Percentiles rank a stretch among this genome's conserved stretches.
Conservation (phyloP, 495 filamentous ascomycete species). For the Letharia lupina region DNA sequence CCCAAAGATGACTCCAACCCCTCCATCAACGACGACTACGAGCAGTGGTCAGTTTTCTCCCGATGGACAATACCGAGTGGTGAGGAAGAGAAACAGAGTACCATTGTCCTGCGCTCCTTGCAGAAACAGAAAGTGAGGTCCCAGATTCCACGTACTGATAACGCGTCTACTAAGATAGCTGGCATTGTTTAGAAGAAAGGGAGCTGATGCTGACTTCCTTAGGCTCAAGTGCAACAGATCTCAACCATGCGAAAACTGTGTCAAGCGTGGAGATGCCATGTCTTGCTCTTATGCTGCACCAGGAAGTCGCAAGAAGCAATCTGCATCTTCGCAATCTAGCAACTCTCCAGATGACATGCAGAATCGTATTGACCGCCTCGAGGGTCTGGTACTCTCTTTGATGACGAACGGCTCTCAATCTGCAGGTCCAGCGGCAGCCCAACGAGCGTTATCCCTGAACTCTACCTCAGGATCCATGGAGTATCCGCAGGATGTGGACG, state of each 20-base stretch:
- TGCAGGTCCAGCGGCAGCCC: conserved; percentile 53
- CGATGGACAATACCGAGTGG: conserved; percentile 77
- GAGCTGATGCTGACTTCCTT: conserved; percentile 21
- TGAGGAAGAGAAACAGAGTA: conserved; percentile 89
- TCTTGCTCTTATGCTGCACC: conserved; percentile 88
- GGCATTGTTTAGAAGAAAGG: background rate
- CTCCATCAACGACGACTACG: conserved; percentile 77
- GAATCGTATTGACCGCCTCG: conserved; percentile 92
- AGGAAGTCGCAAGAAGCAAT: conserved; percentile 66
- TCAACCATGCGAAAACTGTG: conserved; percentile 91
- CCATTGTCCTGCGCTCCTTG: conserved; percentile 93
- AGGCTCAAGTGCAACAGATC: conserved; percentile 91
- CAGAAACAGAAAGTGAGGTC: conserved; percentile 81
- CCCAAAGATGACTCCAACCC: conserved; percentile 70
- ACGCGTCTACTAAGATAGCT: conserved; percentile 2
- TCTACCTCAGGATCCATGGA: conserved; percentile 44
- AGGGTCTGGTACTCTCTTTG: conserved; percentile 87
- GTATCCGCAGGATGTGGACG: conserved; percentile 43
- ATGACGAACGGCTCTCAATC: conserved; percentile 83
- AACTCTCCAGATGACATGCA: conserved; percentile 92
- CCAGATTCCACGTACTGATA: conserved; percentile 24
- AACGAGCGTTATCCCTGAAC: conserved; percentile 55
- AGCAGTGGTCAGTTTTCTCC: conserved; percentile 69
- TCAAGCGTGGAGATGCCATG: conserved; percentile 73
- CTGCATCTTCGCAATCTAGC: conserved; percentile 48